phyloP scores from a whole-genome alignment of 768 basidiomycete species.

The Naganishia friedmannii region DNA sequence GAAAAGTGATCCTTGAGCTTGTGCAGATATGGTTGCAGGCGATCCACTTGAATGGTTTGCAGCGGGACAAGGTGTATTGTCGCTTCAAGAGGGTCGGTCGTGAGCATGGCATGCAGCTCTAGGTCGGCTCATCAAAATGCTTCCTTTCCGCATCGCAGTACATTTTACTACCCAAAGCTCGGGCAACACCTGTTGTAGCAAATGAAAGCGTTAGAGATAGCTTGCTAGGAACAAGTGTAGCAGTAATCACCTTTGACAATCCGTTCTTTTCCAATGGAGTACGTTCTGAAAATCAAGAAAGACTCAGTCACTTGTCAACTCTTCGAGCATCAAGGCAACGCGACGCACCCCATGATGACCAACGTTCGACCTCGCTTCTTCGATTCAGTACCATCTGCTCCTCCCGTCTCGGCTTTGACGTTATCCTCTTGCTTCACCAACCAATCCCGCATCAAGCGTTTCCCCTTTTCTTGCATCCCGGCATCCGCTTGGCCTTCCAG shows the following conservation, averaged over 20 bases:
- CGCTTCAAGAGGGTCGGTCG: slow-evolving; percentile 64
- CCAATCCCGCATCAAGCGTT: slow-evolving; percentile 52
- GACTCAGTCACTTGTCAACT: slow-evolving; percentile 34
- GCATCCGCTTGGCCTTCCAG: slow-evolving; percentile 50
- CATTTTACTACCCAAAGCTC: slow-evolving; percentile 73
- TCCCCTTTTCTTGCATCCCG: slow-evolving; percentile 41
- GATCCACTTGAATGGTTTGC: slow-evolving; percentile 67
- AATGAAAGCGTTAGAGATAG: slow-evolving; percentile 9
- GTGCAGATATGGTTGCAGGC: slow-evolving; percentile 71
- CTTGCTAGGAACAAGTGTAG: not conserved
- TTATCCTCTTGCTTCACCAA: slow-evolving; percentile 48
- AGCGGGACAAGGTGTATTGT: slow-evolving; percentile 77
- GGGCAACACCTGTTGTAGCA: slow-evolving; percentile 69
- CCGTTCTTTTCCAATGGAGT: slow-evolving; percentile 95
- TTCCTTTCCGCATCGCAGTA: slow-evolving; percentile 85
- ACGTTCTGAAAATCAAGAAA: slow-evolving; percentile 62
- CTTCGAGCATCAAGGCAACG: not conserved
- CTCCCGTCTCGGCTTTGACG: slow-evolving; percentile 40
- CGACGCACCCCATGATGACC: slow-evolving; percentile 47
- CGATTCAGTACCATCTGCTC: slow-evolving; percentile 19
- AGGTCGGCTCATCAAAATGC: slow-evolving; percentile 73
- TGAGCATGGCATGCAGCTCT: slow-evolving; percentile 74
- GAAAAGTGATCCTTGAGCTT: slow-evolving; percentile 70
- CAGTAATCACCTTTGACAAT: slow-evolving; percentile 78
- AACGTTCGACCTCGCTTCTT: slow-evolving; percentile 45